A percentile compares a stretch with the other conserved stretches of the same genome.
Conservation (phyloP, 768 basidiomycete species). For the Auriscalpium microsporum region DNA sequence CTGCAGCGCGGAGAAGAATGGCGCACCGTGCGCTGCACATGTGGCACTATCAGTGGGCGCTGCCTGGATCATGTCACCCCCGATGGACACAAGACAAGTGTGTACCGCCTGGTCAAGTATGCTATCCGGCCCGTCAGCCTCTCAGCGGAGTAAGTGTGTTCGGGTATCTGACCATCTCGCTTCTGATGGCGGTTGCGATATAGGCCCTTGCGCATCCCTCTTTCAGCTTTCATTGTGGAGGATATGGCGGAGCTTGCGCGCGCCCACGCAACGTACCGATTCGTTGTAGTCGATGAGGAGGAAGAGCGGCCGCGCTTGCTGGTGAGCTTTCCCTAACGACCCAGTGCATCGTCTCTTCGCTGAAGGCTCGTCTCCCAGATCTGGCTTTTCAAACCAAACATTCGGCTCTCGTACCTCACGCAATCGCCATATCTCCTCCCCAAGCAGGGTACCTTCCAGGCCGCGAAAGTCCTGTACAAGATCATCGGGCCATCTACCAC, state of each 20-base stretch:
- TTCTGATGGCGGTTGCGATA: slow-evolving; percentile 8
- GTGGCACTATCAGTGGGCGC: slow-evolving; percentile 76
- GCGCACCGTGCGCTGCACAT: slow-evolving; percentile 63
- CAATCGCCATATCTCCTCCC: slow-evolving; percentile 47
- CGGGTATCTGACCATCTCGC: not conserved
- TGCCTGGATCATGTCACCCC: slow-evolving; percentile 41
- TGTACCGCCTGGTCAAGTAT: slow-evolving; percentile 76
- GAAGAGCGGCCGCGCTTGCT: slow-evolving; percentile 70
- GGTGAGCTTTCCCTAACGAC: slow-evolving; percentile 36
- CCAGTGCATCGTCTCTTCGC: not conserved
- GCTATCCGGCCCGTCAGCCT: slow-evolving; percentile 66
- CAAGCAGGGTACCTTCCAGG: slow-evolving; percentile 51
- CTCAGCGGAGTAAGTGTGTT: slow-evolving; percentile 46
- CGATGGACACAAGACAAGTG: slow-evolving; percentile 26
- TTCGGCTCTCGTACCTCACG: slow-evolving; percentile 68
- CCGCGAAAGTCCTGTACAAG: slow-evolving; percentile 83
- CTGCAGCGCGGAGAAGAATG: slow-evolving; percentile 53
- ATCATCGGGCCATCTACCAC: slow-evolving; percentile 54
- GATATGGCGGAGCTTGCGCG: slow-evolving; percentile 89
- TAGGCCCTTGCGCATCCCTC: slow-evolving; percentile 40
- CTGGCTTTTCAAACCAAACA: slow-evolving; percentile 91
- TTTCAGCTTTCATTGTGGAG: slow-evolving; percentile 84
- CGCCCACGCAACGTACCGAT: slow-evolving; percentile 90
- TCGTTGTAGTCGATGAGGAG: slow-evolving; percentile 83
- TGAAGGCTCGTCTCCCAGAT: slow-evolving; percentile 38